Conservation (phyloP, 1,284 basidiomycete species). For the Sphagnurus paluster region DNA sequence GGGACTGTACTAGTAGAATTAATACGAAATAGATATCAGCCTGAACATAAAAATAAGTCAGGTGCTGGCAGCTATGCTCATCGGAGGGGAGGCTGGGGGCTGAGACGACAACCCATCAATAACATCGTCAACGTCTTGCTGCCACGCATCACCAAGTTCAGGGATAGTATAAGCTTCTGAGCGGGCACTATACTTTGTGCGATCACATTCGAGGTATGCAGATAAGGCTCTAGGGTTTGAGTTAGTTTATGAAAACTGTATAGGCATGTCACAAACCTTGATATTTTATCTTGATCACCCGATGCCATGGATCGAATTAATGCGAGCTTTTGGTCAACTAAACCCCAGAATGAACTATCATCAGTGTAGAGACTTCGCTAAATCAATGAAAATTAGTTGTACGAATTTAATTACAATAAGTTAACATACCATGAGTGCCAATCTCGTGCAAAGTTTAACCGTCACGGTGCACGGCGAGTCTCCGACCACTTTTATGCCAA, state of each 20-base stretch:
- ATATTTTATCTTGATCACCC: not conserved
- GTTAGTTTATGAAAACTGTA: not conserved
- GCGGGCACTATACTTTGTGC: not conserved
- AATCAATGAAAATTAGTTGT: no score
- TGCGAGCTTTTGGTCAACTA: not conserved
- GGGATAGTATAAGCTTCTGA: not conserved
- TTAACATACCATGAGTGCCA: no score
- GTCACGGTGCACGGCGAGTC: not conserved
- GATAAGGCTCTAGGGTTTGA: not conserved
- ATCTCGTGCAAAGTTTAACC: not conserved
- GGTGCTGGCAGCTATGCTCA: not conserved
- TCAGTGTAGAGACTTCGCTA: not conserved
- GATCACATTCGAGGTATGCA: not conserved
- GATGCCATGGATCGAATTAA: not conserved
- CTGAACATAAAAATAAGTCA: not conserved
- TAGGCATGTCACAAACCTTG: not conserved
- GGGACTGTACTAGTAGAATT: no score
- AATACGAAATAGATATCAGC: no score
- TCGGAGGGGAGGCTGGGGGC: not conserved
- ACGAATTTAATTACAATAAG: no score
- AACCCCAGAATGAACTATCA: not conserved
- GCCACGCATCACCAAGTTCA: not conserved
- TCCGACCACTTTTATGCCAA: conserved; percentile 1
- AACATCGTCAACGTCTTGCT: not conserved
- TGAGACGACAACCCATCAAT: not conserved